Conservation (phyloP, 1,284 basidiomycete species). For the Taiwanofungus camphoratus region DNA sequence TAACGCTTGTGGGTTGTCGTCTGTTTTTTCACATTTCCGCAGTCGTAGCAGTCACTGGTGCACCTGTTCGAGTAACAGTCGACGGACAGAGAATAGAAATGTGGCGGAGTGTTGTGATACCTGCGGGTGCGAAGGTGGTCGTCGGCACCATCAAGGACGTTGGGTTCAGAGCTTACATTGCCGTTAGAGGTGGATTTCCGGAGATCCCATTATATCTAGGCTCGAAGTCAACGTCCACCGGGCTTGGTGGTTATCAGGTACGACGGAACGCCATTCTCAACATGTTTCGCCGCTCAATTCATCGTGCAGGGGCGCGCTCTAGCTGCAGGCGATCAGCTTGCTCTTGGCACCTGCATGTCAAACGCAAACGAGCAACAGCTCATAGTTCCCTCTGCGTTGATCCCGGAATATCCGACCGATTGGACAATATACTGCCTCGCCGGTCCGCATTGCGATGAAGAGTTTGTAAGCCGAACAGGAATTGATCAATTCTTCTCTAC, state of each 20-base stretch:
- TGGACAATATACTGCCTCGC: constrained; percentile 53
- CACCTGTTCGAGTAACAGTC: constrained; percentile 37
- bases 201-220: constrained; percentile 52
- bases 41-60: constrained; percentile 56
- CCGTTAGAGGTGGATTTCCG: constrained; percentile 58
- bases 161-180: constrained; percentile 52
- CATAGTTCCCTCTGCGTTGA: constrained; percentile 22
- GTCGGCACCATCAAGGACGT: constrained; percentile 29
- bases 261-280: constrained; percentile 5
- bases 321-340: constrained; percentile 39
- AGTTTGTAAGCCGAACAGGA: constrained; percentile 47
- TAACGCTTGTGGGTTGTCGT: constrained; percentile 28
- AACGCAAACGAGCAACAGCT: constrained; percentile 5
- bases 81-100: constrained; percentile 35
- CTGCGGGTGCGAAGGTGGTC: constrained; percentile 37
- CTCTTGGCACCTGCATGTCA: constrained; percentile 30
- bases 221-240: constrained; percentile 58
- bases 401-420: constrained; percentile 41
- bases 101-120: constrained; percentile 48
- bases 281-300: background rate
- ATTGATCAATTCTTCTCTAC: constrained; percentile 43
- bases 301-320: constrained; percentile 48
- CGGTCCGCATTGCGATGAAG: constrained; percentile 60
- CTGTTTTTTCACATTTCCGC: constrained; percentile 42
- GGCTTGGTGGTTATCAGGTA: constrained; percentile 56